These are phyloP conservation scores for Talaromyces sp. DNA, from an alignment of 2,329 filamentous ascomycete species.

Conservation along the genomic window DNA sequence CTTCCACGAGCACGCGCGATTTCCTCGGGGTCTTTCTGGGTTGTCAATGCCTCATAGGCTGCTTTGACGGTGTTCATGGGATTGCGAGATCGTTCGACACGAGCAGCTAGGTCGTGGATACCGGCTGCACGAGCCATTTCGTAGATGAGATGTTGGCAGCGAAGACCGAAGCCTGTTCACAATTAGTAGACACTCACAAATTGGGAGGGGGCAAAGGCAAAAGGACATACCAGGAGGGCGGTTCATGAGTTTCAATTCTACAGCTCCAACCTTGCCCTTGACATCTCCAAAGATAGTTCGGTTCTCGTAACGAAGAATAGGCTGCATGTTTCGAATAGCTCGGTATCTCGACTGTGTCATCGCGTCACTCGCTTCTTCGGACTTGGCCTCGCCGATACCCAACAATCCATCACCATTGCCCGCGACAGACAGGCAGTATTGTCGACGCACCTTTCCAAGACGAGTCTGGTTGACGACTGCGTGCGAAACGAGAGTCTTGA, in stretches of 20 bases:
- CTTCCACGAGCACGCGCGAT: constrained; percentile 84
- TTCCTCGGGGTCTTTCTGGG: constrained; percentile 81
- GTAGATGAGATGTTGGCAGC: constrained; percentile 86
- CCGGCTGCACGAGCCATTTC: constrained; percentile 87
- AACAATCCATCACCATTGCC: constrained; percentile 83
- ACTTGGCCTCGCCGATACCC: constrained; percentile 87
- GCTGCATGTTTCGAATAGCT: constrained; percentile 87
- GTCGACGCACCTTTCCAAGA: constrained; percentile 82
- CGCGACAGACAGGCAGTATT: constrained; percentile 73
- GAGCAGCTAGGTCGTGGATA: constrained; percentile 79
- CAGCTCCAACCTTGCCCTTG: constrained; percentile 80
- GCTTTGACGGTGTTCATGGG: constrained; percentile 98
- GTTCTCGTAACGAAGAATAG: constrained; percentile 86
- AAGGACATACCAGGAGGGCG: constrained; percentile 74
- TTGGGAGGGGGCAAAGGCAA: constrained; percentile 18
- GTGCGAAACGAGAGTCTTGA: constrained; percentile 71
- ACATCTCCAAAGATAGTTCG: constrained; percentile 87
- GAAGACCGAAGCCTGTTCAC: constrained; percentile 78
- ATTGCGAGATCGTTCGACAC: constrained; percentile 80
- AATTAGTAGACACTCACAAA: not conserved
- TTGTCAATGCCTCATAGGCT: constrained; percentile 73
- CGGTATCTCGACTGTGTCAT: constrained; percentile 68
- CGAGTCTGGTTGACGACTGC: constrained; percentile 87
- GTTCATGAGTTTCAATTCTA: constrained; percentile 73
- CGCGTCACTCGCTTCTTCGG: constrained; percentile 66